These are phyloP conservation scores for Conoideocrella luteorostrata DNA, from an alignment of 2,329 filamentous ascomycete genomes.

Conservation along the genomic window DNA sequence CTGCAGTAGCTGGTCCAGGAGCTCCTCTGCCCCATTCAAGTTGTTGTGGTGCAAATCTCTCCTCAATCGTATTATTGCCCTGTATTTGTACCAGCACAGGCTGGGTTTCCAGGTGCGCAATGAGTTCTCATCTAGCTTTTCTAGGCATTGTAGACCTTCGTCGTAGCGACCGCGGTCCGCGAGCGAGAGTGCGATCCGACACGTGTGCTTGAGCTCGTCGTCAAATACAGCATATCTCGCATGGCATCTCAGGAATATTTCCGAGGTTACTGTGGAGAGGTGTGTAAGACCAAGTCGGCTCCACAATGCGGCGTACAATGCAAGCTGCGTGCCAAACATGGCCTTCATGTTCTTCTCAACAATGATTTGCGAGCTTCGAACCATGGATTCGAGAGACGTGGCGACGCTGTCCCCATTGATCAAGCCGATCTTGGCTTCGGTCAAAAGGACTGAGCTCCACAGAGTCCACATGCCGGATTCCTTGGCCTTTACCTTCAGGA, in stretches of 20 bases:
- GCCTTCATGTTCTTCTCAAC: conserved; percentile 68
- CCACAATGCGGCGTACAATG: conserved; percentile 68
- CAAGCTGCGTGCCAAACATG: conserved; percentile 67
- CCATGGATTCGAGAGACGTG: conserved; percentile 66
- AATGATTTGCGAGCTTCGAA: conserved; percentile 77
- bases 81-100: conserved; percentile 65
- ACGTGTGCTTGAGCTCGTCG: conserved; percentile 69
- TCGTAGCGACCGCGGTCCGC: conserved; percentile 64
- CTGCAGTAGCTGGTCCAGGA: conserved; percentile 48
- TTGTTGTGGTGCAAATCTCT: conserved; percentile 53
- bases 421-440: conserved; percentile 76
- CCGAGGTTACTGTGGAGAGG: conserved; percentile 54
- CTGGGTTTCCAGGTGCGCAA: conserved; percentile 70
- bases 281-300: conserved; percentile 61
- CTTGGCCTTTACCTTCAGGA: conserved; percentile 78
- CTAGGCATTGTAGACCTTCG: conserved; percentile 46
- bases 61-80: conserved; percentile 59
- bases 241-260: conserved; percentile 72
- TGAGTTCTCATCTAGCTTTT: conserved; percentile 47
- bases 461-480: conserved; percentile 82
- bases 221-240: conserved; percentile 54
- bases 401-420: conserved; percentile 61
- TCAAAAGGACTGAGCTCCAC: conserved; percentile 75
- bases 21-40: conserved; percentile 42
- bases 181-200: conserved; percentile 56